A percentile compares a stretch with the other conserved stretches of the same genome.
phyloP scores from a whole-genome alignment of 2,329 filamentous ascomycete species.

The Colletotrichum coccodes region DNA sequence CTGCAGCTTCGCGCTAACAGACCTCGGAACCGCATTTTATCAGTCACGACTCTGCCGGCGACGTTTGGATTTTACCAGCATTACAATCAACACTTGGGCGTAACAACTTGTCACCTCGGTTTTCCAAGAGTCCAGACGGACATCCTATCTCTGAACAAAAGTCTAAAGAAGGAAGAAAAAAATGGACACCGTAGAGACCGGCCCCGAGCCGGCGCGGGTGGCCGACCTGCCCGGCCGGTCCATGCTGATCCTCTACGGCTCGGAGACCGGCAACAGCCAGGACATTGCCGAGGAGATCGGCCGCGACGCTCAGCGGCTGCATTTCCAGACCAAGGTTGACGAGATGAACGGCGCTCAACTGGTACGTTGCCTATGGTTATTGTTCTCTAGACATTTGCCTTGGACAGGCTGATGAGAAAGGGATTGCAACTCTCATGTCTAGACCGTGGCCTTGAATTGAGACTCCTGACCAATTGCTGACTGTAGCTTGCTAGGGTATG shows the following conservation, averaged over 20 bases:
- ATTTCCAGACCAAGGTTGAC: constrained; percentile 78
- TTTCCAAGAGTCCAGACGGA: not conserved
- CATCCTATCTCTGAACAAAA: not conserved
- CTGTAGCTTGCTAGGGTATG: constrained; percentile 51
- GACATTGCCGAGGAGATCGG: constrained; percentile 90
- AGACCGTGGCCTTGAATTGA: not conserved
- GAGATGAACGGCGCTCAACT: constrained; percentile 82
- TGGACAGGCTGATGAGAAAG: not conserved
- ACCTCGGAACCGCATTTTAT: not conserved
- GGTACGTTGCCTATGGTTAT: constrained; percentile 62
- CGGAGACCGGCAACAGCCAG: constrained; percentile 94
- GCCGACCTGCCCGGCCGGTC: constrained; percentile 47
- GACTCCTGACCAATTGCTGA: not conserved
- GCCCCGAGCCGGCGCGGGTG: constrained; percentile 35
- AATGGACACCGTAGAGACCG: constrained; percentile 18
- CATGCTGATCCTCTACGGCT: constrained; percentile 85
- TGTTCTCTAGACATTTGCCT: not conserved
- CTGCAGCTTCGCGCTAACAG: constrained; percentile 12
- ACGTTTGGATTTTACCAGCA: not conserved
- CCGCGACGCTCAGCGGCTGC: constrained; percentile 77
- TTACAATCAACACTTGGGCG: not conserved
- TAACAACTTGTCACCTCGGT: not conserved
- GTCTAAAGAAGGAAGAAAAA: not conserved
- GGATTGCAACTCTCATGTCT: too few species aligned
- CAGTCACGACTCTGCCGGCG: not conserved